These are phyloP conservation scores for Vitis hybrid DNA, from an alignment of 177 flowering plant genomes.

Conservation along the genomic window DNA sequence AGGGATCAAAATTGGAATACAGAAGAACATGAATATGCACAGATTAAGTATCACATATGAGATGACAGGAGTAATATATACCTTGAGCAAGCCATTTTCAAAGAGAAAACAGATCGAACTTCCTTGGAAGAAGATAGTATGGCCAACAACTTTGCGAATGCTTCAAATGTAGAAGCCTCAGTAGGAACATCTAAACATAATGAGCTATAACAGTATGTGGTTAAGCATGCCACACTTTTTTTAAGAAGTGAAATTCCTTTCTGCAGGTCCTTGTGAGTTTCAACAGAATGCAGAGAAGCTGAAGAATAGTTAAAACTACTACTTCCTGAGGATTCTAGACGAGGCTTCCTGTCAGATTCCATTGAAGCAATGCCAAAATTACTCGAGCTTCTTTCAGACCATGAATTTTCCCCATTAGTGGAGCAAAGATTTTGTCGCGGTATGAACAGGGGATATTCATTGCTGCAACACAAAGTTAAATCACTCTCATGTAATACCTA, in stretches of 20 bases:
- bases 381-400: slow-evolving; percentile 91
- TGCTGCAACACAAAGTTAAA: slow-evolving; percentile 57
- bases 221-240: slow-evolving; percentile 95
- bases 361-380: slow-evolving; percentile 88
- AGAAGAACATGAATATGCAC: background rate
- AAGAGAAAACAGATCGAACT: slow-evolving; percentile 67
- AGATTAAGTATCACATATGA: background rate
- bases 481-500: slow-evolving; percentile 4
- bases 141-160: slow-evolving; percentile 78
- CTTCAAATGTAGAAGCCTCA: slow-evolving; percentile 94
- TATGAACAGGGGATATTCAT: slow-evolving; percentile 94
- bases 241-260: slow-evolving; percentile 95
- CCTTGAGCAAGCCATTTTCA: slow-evolving; percentile 82
- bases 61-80: slow-evolving; percentile 15
- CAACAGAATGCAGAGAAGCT: slow-evolving; percentile 84
- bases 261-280: slow-evolving; percentile 87
- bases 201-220: slow-evolving; percentile 82
- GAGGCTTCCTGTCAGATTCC: slow-evolving; percentile 76
- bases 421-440: slow-evolving; percentile 86
- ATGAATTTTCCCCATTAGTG: slow-evolving; percentile 72
- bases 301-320: slow-evolving; percentile 73
- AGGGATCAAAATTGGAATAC: too few species aligned
- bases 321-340: slow-evolving; percentile 61
- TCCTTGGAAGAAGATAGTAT: slow-evolving; percentile 87
- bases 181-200: slow-evolving; percentile 74